Evolutionary conservation across 2,329 filamentous ascomycete species (phyloP), one percentile per base, ranked within the genome.

Genomic region (Aspergillus piperis): DNA sequence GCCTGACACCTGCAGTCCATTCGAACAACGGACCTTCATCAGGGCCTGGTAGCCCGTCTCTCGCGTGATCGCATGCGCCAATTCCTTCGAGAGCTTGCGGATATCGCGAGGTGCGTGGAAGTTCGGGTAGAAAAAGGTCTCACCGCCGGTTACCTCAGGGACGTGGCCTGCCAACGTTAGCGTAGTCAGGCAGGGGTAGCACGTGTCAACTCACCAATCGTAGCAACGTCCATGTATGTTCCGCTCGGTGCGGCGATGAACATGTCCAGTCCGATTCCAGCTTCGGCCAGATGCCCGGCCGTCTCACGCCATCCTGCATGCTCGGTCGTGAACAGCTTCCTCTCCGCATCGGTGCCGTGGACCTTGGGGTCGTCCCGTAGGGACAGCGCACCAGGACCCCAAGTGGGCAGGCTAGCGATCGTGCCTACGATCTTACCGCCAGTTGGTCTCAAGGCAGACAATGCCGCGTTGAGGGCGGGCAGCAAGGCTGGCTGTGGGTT

Each of bases 11-110:
- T 99, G 95, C 55, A 99, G 82, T 17, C 95, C 95, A 70, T 96
- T 99, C 17, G 93, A 97, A 80, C 95, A 99, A 63, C 95, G 90
- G 60, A 99, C 94, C 82, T 99, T 99, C 91, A 99, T 96, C 68
- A 99, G 81, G 19, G 92, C 92, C 77, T 97, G 94, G 80, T 91
- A 98, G 21, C 95, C 95, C 50, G 94, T 96, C 75, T 97, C 93
- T 64, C 95, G 85, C 2, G 88, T 92, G 30, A 97, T 87, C 0
- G 91, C 88, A 71, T 97, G 94, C 66, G 88, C 86, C 65, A 99
- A 87, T 78, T 99, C 95, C 51, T 89, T 85, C 2, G 89, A 89
- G 41, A 99, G 80, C 79, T 94, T 96, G 58, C 91, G 83, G 47
- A 89, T 87, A 75, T 99, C 95, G 39, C 95, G 87, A 7, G 90